Base-by-base conservation (phyloP, 257 asterid genomes). In the Solanum ossicruentum region DNA sequence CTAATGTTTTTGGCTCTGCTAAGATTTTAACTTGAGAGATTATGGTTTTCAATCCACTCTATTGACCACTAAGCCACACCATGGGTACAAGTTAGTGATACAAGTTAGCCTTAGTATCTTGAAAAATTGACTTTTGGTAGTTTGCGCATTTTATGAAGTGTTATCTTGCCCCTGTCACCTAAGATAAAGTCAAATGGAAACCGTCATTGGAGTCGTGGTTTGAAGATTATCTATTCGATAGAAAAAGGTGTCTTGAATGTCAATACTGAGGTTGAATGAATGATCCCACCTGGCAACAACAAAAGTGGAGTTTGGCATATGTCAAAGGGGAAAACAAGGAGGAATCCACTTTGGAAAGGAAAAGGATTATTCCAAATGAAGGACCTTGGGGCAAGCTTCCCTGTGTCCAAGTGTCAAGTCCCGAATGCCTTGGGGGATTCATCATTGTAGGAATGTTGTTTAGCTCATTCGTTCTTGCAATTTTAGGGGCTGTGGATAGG, bases 401-500 rank as follows among this genome's bases (percentile, higher is more conserved):
- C 3, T 10, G 66, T n/a, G 23, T 18, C 63, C 63, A 56, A 58
- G 28, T 4, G 66, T 58, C 66, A n/a, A 58, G 66, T 58, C 66
- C 32, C 7, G 15, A 58, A 28, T 7, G 66, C 32, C n/a, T 28
- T 58, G 98, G 99, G 84, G 98, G 95, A 77, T 96, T 94, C 84
- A 87, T 82, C 65, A 88, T 94, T 70, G 95, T 91, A 83, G 98
- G 93, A 89, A 94, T 94, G 98, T 91, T 93, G 61, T 94, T 92
- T 91, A 90, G 90, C 88, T 87, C 99, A 82, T 92, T 92, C 87
- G 93, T 96, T 84, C 94, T 96, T n/a, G 96, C 98, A 78, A 88
- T 93, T 83, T 97, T 94, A 86, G 99, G 99, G 72, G 99, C 97
- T 83, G 99, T 81, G 97, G 94, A 87, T 98, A 94, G 98, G 98